Evolutionary conservation across 176 grass and related monocot genomes (phyloP).

Genomic region (Avena sativa): DNA sequence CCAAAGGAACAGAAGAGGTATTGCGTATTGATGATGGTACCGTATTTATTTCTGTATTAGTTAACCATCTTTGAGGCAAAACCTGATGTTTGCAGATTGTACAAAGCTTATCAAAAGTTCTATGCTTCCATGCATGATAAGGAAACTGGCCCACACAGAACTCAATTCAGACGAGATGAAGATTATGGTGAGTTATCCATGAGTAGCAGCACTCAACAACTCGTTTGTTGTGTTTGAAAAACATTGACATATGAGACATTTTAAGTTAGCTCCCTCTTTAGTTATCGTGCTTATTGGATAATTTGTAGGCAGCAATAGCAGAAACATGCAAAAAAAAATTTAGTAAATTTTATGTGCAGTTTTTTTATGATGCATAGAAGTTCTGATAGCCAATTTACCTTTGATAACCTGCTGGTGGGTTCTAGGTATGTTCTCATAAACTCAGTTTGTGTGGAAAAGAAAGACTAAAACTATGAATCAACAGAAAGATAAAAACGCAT

Average conservation of each 20-base stretch:
- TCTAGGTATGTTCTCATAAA: neutral
- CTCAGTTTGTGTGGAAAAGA: neutral
- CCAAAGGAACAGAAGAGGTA: constrained; percentile 91
- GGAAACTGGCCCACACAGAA: constrained; percentile 89
- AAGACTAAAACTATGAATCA: neutral
- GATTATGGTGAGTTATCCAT: constrained; percentile 78
- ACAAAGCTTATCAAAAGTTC: constrained; percentile 87
- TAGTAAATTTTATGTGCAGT: neutral
- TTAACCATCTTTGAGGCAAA: constrained; percentile 29
- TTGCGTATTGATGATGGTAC: neutral
- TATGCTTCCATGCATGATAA: constrained; percentile 95
- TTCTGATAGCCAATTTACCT: neutral
- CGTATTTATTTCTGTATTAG: constrained; percentile 10
- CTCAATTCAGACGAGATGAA: constrained; percentile 87
- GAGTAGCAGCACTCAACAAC: neutral
- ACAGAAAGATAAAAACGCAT: constrained; percentile 3
- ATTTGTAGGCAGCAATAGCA: constrained; percentile 13
- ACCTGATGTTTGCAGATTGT: constrained; percentile 64
- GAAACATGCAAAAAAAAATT: no score
- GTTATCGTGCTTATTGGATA: neutral
- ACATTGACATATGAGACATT: neutral
- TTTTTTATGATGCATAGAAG: constrained; percentile 18
- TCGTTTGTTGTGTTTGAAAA: neutral
- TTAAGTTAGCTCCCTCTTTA: constrained; percentile 4
- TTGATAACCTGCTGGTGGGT: neutral